Percentiles rank a stretch among this genome's conserved stretches.
These are phyloP conservation scores for Brasenia schreberi DNA, from an alignment of 164 flowering plant species.

Conservation along the genomic window DNA sequence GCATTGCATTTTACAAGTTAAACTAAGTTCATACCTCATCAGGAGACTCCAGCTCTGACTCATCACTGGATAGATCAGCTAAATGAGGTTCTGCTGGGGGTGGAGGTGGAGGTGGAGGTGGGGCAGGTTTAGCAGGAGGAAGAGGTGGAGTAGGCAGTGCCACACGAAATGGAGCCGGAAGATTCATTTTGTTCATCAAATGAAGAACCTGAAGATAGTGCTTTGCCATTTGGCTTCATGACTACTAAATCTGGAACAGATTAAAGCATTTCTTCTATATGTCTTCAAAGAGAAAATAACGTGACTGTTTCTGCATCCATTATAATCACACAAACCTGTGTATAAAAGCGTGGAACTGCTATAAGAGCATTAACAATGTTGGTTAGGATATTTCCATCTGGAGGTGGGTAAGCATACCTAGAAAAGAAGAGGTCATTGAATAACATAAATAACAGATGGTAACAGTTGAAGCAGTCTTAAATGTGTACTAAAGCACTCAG, in stretches of 20 bases:
- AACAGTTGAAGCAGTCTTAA: background rate
- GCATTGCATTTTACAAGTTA: background rate
- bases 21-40: slow-evolving; percentile 46
- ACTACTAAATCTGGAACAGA: too few relatives aligned
- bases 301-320: too few relatives aligned
- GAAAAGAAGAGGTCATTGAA: background rate
- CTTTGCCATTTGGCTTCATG: too few relatives aligned
- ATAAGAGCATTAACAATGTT: slow-evolving; percentile 96
- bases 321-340: slow-evolving; percentile 41
- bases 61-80: slow-evolving; percentile 59
- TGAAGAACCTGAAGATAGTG: slow-evolving; percentile 63
- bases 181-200: slow-evolving; percentile 99
- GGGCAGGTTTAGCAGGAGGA: slow-evolving; percentile 46
- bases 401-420: slow-evolving; percentile 97
- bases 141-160: slow-evolving; percentile 92
- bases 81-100: slow-evolving; percentile 24
- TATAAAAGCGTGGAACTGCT: slow-evolving; percentile 94
- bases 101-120: slow-evolving; percentile 25
- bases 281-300: too few relatives aligned
- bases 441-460: background rate
- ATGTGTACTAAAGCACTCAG: too few relatives aligned
- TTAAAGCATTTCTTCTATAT: too few relatives aligned
- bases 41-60: slow-evolving; percentile 86
- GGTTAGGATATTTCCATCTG: slow-evolving; percentile 87
- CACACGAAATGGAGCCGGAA: slow-evolving; percentile 93